Percentiles rank a stretch among this genome's conserved stretches.
Conservation (phyloP, 352 stramenopile species). For the Phytopythium helicoides region DNA sequence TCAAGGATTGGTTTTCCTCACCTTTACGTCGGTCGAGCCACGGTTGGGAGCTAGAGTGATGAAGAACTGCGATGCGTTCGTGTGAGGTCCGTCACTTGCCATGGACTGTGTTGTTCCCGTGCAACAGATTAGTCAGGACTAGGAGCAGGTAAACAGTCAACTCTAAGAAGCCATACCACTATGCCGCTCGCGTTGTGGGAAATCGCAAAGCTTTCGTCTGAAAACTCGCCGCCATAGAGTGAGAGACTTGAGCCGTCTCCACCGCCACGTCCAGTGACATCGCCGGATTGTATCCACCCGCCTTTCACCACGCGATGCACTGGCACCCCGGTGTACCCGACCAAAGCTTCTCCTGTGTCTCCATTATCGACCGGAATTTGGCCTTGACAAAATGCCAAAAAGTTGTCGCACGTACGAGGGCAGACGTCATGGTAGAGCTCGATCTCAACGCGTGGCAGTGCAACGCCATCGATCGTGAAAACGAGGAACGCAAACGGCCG, state of each 20-base stretch:
- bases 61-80: constrained; percentile 99
- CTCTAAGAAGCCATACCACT: constrained; percentile 29
- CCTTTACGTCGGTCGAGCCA: constrained; percentile 73
- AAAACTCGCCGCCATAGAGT: constrained; percentile 58
- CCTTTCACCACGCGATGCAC: constrained; percentile 67
- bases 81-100: constrained; percentile 94
- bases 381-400: constrained; percentile 64
- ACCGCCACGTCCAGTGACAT: constrained; percentile 39
- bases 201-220: constrained; percentile 73
- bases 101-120: constrained; percentile 75
- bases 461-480: constrained; percentile 59
- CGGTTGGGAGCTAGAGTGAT: constrained; percentile 89
- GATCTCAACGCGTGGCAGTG: constrained; percentile 59
- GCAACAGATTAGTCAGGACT: constrained; percentile 1
- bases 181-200: constrained; percentile 61
- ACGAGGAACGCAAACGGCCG: constrained; percentile 60
- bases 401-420: constrained; percentile 72
- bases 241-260: constrained; percentile 54
- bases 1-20: constrained; percentile 10
- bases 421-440: constrained; percentile 65
- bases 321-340: constrained; percentile 50
- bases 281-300: constrained; percentile 75
- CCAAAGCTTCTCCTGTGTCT: constrained; percentile 15
- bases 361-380: constrained; percentile 41
- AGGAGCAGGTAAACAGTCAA: not conserved